Percentiles rank a stretch among this genome's conserved stretches.
phyloP scores from a whole-genome alignment of 2,329 filamentous ascomycete genomes.

The Paraconiothyrium sp. region DNA sequence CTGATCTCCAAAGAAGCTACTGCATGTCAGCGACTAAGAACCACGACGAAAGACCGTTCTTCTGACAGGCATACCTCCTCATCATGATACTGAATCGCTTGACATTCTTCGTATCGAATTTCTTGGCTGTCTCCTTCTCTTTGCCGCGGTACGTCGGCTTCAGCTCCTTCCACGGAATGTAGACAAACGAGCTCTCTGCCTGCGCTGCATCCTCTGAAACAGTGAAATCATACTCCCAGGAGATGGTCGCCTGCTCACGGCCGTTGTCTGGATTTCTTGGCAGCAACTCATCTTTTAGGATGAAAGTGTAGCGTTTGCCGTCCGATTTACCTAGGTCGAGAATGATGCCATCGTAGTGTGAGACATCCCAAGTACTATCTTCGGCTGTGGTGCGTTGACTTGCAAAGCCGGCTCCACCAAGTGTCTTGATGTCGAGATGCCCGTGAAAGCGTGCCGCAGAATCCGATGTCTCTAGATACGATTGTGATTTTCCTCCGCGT shows the following conservation, averaged over 20 bases:
- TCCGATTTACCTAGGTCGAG: constrained; percentile 65
- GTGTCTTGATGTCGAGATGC: constrained; percentile 74
- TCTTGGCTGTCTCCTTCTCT: constrained; percentile 66
- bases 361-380: constrained; percentile 70
- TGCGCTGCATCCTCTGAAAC: constrained; percentile 27
- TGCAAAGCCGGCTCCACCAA: constrained; percentile 84
- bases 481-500: constrained; percentile 76
- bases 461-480: constrained; percentile 54
- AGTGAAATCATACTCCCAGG: constrained; percentile 77
- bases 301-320: constrained; percentile 76
- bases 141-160: constrained; percentile 78
- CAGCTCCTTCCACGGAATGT: constrained; percentile 71
- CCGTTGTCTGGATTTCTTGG: constrained; percentile 67
- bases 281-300: constrained; percentile 75
- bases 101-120: constrained; percentile 68
- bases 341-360: constrained; percentile 68
- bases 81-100: constrained; percentile 81
- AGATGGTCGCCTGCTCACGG: constrained; percentile 75
- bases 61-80: constrained; percentile 69
- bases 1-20: constrained; percentile 78
- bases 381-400: constrained; percentile 74
- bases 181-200: constrained; percentile 52
- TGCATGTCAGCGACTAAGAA: constrained; percentile 27
- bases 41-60: not conserved
- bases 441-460: constrained; percentile 68